These are phyloP conservation scores for Pugionium dolabratum DNA, from an alignment of 345 rosid species.

Conservation along the genomic window DNA sequence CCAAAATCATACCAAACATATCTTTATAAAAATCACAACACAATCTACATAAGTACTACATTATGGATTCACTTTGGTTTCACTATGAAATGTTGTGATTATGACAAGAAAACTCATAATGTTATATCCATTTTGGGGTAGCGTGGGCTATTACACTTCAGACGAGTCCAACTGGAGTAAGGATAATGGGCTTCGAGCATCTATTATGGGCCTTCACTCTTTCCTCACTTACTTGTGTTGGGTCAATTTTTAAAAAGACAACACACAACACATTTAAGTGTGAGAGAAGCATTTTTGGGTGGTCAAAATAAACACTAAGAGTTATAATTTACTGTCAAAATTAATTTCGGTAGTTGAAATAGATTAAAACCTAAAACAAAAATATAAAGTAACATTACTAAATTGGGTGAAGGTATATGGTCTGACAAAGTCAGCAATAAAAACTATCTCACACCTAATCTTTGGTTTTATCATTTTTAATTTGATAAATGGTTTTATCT, in stretches of 20 bases:
- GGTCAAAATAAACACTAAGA: constrained; percentile 2
- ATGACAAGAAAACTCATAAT: neutral
- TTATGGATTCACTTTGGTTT: neutral
- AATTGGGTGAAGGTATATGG: constrained; percentile 23
- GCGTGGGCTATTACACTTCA: constrained; percentile 4
- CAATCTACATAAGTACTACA: neutral
- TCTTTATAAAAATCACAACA: neutral
- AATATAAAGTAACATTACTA: constrained; percentile 22
- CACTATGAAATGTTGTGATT: neutral
- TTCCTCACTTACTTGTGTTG: neutral
- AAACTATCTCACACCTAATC: constrained; percentile 32
- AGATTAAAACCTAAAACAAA: constrained; percentile 36
- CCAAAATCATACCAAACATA: no score
- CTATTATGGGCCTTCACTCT: constrained; percentile 2
- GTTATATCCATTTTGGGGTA: neutral
- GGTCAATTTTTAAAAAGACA: neutral
- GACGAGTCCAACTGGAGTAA: constrained; percentile 1
- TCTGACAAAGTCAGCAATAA: constrained; percentile 34
- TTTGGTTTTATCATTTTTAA: constrained; percentile 14
- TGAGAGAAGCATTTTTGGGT: neutral
- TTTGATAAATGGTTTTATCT: constrained; percentile 3
- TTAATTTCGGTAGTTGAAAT: constrained; percentile 27
- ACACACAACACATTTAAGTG: constrained; percentile 15
- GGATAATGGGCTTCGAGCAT: constrained; percentile 5
- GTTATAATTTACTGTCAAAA: neutral